These are phyloP conservation scores for Solanum dulcamara DNA, from an alignment of 257 asterid genomes.

Conservation along the genomic window DNA sequence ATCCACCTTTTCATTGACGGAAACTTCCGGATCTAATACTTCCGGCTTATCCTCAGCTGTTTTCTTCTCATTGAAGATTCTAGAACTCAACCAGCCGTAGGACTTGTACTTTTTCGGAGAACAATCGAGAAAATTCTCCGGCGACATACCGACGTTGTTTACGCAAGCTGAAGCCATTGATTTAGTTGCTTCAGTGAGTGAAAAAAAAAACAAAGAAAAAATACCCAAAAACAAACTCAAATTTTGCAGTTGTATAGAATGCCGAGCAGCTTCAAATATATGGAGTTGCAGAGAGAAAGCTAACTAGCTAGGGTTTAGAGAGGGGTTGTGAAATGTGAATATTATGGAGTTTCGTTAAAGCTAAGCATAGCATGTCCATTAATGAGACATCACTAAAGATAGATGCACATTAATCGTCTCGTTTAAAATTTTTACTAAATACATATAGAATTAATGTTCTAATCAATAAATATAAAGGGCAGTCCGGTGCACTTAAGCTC, in stretches of 20 bases:
- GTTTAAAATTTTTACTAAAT: too few species aligned
- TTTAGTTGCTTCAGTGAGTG: neutral
- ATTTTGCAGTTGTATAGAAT: neutral
- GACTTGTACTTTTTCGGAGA: constrained; percentile 36
- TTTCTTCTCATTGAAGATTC: constrained; percentile 13
- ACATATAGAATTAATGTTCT: too few species aligned
- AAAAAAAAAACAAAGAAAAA: neutral
- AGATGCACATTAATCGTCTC: too few species aligned
- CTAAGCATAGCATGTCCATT: neutral
- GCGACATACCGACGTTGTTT: constrained; percentile 41
- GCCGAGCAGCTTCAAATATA: neutral
- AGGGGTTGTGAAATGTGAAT: neutral
- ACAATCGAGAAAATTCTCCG: constrained; percentile 43
- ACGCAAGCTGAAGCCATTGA: constrained; percentile 66
- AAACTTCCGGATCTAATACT: constrained; percentile 13
- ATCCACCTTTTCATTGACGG: constrained; percentile 11
- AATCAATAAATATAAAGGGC: too few species aligned
- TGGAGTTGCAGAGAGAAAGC: neutral
- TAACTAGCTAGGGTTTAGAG: neutral
- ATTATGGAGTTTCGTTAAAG: neutral
- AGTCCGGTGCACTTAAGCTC: too few species aligned
- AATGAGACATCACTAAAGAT: too few species aligned
- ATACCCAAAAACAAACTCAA: neutral
- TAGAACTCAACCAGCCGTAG: constrained; percentile 49
- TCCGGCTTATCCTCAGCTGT: neutral